phyloP scores from a whole-genome alignment of 2,329 filamentous ascomycete genomes.

The Cladosporium velox region DNA sequence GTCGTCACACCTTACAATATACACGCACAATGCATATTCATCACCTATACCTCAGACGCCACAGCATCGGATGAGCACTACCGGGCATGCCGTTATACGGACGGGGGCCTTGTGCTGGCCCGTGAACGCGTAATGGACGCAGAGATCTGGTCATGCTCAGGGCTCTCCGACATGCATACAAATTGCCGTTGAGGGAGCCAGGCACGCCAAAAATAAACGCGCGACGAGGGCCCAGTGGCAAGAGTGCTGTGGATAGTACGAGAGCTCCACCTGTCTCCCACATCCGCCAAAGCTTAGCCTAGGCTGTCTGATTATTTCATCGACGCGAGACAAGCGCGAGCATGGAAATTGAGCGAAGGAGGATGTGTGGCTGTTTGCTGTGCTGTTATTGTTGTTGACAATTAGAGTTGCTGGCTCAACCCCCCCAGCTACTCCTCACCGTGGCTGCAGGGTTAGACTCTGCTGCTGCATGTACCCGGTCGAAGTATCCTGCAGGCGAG shows the following conservation, averaged over 20 bases:
- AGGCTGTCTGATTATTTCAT: not conserved
- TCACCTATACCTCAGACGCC: not conserved
- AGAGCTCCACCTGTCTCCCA: conserved; percentile 2
- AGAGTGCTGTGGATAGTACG: not conserved
- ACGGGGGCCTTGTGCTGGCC: conserved; percentile 8
- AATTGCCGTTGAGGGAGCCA: conserved; percentile 17
- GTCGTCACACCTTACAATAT: not conserved
- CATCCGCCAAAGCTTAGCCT: conserved; percentile 14
- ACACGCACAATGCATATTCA: not conserved
- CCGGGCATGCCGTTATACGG: conserved; percentile 2
- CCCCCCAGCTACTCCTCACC: conserved; percentile 1
- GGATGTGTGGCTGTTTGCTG: not conserved
- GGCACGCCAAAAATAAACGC: conserved; percentile 16
- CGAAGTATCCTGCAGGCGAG: conserved; percentile 3
- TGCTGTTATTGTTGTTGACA: not conserved
- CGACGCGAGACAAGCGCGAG: conserved; percentile 13
- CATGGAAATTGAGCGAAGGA: not conserved
- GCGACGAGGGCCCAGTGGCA: conserved; percentile 14
- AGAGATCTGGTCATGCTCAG: conserved; percentile 15
- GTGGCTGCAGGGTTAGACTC: not conserved
- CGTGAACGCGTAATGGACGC: conserved; percentile 20
- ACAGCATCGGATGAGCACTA: not conserved
- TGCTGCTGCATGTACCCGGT: not conserved
- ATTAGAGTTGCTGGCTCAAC: not conserved
- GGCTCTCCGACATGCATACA: conserved; percentile 8